Base-by-base conservation (phyloP, 495 filamentous ascomycete genomes). In the Xylaria longipes region DNA sequence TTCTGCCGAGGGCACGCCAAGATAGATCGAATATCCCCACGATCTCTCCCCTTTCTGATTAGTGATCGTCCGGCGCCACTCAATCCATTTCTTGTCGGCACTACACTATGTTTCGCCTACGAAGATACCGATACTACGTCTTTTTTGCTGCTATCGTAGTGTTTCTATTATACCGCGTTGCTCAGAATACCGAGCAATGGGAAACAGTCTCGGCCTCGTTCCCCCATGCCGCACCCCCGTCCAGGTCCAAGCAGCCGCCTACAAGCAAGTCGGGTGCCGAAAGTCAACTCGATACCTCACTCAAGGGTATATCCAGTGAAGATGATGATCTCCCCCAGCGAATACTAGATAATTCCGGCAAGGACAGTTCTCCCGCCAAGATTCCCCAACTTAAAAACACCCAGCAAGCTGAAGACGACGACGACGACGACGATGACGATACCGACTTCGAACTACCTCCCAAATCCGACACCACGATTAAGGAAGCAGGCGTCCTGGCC, bases 61-160 rank as follows among this genome's bases (percentile, higher is more conserved):
- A 66, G 57, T 14, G 43, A 71, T 46, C 15, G 39, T n/a, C 43
- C 71, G 41, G 66, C 60, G 69, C 39, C 31, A 50, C 45, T 46
- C 66, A 56, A 15, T 33, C 31, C 43, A 64, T 60, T n/a, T 63
- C 66, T 25, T 20, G 39, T 33, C 56, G 12, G 45, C 78, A 82
- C 74, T 57, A 95, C 79, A 82, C 74, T 61, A 95, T 96, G 94
- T 82, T 93, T 69, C 91, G 93, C 48, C 80, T 92, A 73, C 90
- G 94, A 64, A 87, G 93, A 81, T 95, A 94, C 76, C 90, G 94
- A 66, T 84, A 91, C 60, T 91, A 93, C 71, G 77, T 94, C 60
- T 81, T 92, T 73, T 91, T 93, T 77, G 89, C 93, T 58, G 85
- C 89, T 63, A 79, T 93, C 60, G 80, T 90, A 62, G 80, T 91